A percentile compares a stretch with the other conserved stretches of the same genome.
phyloP scores from a whole-genome alignment of 1,284 basidiomycete species.

The Ganoderma lingzhi region DNA sequence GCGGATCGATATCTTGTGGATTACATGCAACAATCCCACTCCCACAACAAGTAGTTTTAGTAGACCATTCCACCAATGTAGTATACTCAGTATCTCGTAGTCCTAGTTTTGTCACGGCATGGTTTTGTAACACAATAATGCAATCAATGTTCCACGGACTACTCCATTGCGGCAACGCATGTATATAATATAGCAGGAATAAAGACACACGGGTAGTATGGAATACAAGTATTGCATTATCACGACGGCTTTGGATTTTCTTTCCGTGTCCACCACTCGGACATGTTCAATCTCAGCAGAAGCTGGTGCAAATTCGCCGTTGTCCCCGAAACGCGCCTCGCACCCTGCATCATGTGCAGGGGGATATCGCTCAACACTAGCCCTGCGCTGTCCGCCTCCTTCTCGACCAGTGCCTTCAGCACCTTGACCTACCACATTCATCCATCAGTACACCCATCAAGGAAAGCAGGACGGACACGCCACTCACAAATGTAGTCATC shows the following conservation, averaged over 20 bases:
- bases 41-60: constrained; percentile 28
- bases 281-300: constrained; percentile 37
- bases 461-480: background rate
- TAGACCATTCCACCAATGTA: constrained; percentile 27
- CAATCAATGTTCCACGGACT: background rate
- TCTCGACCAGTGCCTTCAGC: constrained; percentile 43
- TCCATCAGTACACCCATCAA: background rate
- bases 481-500: constrained; percentile 38
- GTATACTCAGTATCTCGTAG: constrained; percentile 29
- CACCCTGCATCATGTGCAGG: constrained; percentile 33
- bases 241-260: background rate
- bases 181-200: too few species aligned
- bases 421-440: constrained; percentile 39
- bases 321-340: constrained; percentile 36
- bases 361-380: constrained; percentile 39
- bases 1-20: constrained; percentile 11
- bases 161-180: too few species aligned
- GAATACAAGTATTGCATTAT: background rate
- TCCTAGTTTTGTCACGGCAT: constrained; percentile 29
- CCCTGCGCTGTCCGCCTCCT: constrained; percentile 39
- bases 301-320: constrained; percentile 42
- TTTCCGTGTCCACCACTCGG: constrained; percentile 38
- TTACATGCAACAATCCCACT: background rate
- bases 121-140: constrained; percentile 26
- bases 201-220: too few species aligned